phyloP scores from a whole-genome alignment of 2,329 filamentous ascomycete genomes.

The Westerdykella sp. region DNA sequence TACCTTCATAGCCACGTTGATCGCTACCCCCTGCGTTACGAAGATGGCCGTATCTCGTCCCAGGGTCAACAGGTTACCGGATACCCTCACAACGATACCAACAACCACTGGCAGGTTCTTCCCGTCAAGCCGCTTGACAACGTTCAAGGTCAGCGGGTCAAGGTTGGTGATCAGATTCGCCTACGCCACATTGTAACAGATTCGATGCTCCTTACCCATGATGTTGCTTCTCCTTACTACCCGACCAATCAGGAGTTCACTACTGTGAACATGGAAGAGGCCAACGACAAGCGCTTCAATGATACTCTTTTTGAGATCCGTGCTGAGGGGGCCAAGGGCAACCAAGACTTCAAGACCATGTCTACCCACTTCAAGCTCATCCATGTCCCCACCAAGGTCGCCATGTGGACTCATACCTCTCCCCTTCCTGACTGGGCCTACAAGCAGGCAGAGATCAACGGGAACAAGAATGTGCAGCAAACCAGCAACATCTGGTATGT shows the following conservation, averaged over 20 bases:
- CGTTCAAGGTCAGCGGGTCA: constrained; percentile 58
- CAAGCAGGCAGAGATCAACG: constrained; percentile 98
- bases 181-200: constrained; percentile 83
- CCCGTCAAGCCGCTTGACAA: constrained; percentile 52
- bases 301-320: constrained; percentile 91
- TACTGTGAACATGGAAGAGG: constrained; percentile 66
- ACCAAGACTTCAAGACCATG: constrained; percentile 82
- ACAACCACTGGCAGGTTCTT: constrained; percentile 95
- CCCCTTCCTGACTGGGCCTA: constrained; percentile 96
- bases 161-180: constrained; percentile 78
- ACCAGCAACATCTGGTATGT: constrained; percentile 92
- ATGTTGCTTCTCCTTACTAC: constrained; percentile 92
- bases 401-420: constrained; percentile 97
- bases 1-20: constrained; percentile 93
- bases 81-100: constrained; percentile 96
- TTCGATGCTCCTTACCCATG: constrained; percentile 81
- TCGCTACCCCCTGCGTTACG: constrained; percentile 86
- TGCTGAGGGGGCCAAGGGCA: constrained; percentile 76
- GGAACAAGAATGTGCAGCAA: constrained; percentile 89
- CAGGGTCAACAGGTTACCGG: constrained; percentile 96
- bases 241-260: constrained; percentile 99
- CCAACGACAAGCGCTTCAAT: constrained; percentile 66
- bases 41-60: constrained; percentile 93
- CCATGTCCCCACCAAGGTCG: constrained; percentile 89
- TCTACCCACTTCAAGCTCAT: constrained; percentile 93